Evolutionary conservation across 768 basidiomycete species (phyloP), one percentile per base, ranked within the genome.

Genomic region (Termitomyces heimii): DNA sequence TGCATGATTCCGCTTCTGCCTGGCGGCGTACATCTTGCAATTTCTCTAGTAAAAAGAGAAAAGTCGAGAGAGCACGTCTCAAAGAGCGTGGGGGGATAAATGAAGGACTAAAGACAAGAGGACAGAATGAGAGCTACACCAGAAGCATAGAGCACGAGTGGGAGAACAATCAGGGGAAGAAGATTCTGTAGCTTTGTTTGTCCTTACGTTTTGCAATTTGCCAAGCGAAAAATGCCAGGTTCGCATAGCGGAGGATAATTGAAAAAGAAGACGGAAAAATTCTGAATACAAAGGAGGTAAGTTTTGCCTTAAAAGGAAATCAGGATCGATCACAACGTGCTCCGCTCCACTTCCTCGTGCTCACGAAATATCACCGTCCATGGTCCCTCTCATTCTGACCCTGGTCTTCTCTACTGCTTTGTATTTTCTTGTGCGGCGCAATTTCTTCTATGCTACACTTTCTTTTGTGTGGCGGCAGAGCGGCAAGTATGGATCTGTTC

Each of bases 1-100:
- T 40, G 54, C 39, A 39, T 62, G 59, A 43, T 53, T 46, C 7
- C 29, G 28, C 34, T 29, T 34, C 39, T 55, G 60, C 29, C 44
- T 55, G 28, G 48, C 61, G 24, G 56, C 34, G 43, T 29, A 58
- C 63, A 65, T 65, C 8, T 50, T 49, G n/a, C 26, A 4, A 49
- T 32, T 34, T 34, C 32, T 49, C 48, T 24, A 24, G 14, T 34
- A 7, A 49, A 49, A 49, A 35, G 35, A 24, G 22, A 40, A 48
- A 37, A 24, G 40, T 42, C 20, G 28, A 28, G 29, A 56, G n/a
- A 47, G 32, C 5, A 7, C n/a, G 26, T 9, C 39, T 34, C 52
- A 64, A 64, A 54, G 63, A 64, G 48, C 59, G 63, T 64, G 63
- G 44, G 39, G 57, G 57, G 26, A n/a, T 43, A 37, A 48, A 42